Evolutionary conservation across 495 filamentous ascomycete genomes (phyloP).

Genomic region (Peziza echinospora): DNA sequence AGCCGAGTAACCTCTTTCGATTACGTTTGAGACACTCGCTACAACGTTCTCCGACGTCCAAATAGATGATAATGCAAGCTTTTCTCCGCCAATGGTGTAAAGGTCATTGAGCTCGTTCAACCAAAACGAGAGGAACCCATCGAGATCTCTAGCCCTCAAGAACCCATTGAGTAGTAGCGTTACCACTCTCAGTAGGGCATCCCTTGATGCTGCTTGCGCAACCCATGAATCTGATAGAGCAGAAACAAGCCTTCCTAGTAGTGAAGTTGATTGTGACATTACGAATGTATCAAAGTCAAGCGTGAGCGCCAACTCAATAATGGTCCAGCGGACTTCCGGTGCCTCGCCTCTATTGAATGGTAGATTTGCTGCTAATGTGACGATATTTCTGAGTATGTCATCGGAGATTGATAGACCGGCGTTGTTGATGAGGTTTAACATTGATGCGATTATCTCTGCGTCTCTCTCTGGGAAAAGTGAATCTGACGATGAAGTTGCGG

Average conservation of each 20-base stretch:
- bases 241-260: neutral
- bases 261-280: constrained; percentile 1
- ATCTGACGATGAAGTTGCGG: no score
- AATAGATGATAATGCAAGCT: neutral
- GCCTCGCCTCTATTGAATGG: neutral
- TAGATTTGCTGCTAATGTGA: constrained; percentile 12
- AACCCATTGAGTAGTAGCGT: constrained; percentile 12
- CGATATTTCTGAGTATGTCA: constrained; percentile 6
- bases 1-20: constrained; percentile 8
- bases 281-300: constrained; percentile 18
- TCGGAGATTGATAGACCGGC: constrained; percentile 8
- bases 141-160: constrained; percentile 12
- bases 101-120: constrained; percentile 3
- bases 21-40: constrained; percentile 4
- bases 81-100: neutral
- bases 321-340: constrained; percentile 8
- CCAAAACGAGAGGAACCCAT: constrained; percentile 11
- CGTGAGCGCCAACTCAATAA: constrained; percentile 7
- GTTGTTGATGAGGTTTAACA: constrained; percentile 11
- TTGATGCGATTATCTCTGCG: constrained; percentile 5
- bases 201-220: neutral
- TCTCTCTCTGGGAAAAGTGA: constrained; percentile 2
- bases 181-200: constrained; percentile 4
- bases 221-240: neutral
- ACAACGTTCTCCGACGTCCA: constrained; percentile 13